phyloP scores from a whole-genome alignment of 2,329 filamentous ascomycete species.

The Salinomyces thailandicus region DNA sequence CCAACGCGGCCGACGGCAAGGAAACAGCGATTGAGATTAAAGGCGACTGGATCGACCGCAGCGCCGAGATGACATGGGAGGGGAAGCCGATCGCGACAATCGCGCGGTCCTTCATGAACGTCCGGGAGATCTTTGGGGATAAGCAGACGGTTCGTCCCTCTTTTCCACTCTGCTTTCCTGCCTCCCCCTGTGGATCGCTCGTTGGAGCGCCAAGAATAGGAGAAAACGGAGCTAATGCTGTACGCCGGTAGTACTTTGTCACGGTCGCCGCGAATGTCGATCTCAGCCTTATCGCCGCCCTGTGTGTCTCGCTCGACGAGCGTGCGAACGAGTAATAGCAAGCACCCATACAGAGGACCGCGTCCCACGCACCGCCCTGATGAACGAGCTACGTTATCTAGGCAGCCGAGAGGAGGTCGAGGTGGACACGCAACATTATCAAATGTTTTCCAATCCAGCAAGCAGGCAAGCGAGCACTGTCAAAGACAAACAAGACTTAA shows the following conservation, averaged over 20 bases:
- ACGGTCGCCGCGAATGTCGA: conserved; percentile 56
- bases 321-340: conserved; percentile 43
- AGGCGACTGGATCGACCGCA: conserved; percentile 50
- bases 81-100: conserved; percentile 48
- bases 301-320: conserved; percentile 61
- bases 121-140: conserved; percentile 47
- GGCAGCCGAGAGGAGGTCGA: background rate
- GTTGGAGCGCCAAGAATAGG: no score
- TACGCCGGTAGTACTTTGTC: conserved; percentile 43
- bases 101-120: conserved; percentile 47
- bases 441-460: no score
- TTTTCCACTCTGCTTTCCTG: background rate
- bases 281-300: conserved; percentile 52
- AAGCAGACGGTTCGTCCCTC: conserved; percentile 45
- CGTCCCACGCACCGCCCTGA: no score
- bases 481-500: no score
- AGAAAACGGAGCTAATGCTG: no score
- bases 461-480: no score
- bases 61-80: conserved; percentile 45
- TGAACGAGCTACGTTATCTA: no score
- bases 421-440: background rate
- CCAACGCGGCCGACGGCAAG: conserved; percentile 35
- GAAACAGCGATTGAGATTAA: conserved; percentile 45
- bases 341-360: no score
- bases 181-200: no score